Evolutionary conservation across 2,329 filamentous ascomycete species (phyloP), one percentile per base, ranked within the genome.

Genomic region (Fusarium nanum): DNA sequence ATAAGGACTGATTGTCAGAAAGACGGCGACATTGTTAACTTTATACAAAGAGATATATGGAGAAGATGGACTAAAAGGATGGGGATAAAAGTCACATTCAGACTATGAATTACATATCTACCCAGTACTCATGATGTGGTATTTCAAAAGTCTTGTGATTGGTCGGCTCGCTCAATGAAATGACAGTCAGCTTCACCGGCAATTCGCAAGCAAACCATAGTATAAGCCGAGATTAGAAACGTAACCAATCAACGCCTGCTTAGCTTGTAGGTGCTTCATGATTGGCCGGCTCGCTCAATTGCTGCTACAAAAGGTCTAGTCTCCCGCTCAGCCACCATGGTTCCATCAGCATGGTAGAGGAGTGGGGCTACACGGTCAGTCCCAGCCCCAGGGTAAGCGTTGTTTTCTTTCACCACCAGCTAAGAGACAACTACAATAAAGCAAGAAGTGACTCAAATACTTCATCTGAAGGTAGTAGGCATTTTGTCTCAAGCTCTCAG

Each of bases 201-300:
- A 23, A 9, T 22, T n/a, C 48, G 12, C n/a, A 22, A 4, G 14
- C 23, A 23, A 9, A 22, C 14, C 4, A n/a, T 4, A 0, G 16
- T 23, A 10, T 25, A 22, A 37, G 34, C 18, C 10, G 10, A 37
- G 10, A 37, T 32, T n/a, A n/a, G n/a, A n/a, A n/a, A n/a, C n/a
- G n/a, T 2, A 32, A 14, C 50, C 50, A 54, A 59, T 59, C n/a
- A 59, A 12, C 22, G 13, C 20, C 13, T 22, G 5, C 0, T 25
- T 7, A 0, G 9, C 1, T 2, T 23, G 12, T 1, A 5, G 1
- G 6, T 37, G 13, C 4, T 10, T 13, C 20, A 7, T 45, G 23
- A 45, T 59, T 59, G 56, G 56, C n/a, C 16, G 9, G n/a, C 2
- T 59, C 49, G 56, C 27, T 45, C 18, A 12, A 28, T 37, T 7